phyloP scores from a whole-genome alignment of 2,329 filamentous ascomycete species.

The Phyllosticta paracitricarpa region DNA sequence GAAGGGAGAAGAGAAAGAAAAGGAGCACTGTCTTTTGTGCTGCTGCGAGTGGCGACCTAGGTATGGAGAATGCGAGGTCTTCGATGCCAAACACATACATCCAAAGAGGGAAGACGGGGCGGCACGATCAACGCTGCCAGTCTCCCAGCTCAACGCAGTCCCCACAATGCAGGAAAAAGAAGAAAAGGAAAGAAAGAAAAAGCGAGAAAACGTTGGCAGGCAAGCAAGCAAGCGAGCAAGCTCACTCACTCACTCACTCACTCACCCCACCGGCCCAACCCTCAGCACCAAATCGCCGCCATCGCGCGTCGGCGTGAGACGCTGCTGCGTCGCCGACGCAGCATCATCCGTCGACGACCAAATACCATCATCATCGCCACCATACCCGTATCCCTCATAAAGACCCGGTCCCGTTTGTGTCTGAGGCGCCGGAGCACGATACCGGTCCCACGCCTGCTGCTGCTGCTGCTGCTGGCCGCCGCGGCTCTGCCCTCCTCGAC shows the following conservation, averaged over 20 bases:
- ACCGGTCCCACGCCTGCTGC: neutral
- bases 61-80: no score
- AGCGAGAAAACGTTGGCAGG: neutral
- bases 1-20: no score
- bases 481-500: no score
- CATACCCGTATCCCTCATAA: neutral
- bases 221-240: neutral
- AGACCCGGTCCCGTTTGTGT: neutral
- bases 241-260: no score
- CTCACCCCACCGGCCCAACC: neutral
- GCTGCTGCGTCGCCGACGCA: no score
- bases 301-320: neutral
- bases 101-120: neutral
- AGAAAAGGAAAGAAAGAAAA: neutral
- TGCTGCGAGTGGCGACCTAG: no score
- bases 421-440: neutral
- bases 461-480: neutral
- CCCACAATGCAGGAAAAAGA: neutral
- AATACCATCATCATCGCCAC: neutral
- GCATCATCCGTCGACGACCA: neutral
- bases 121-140: neutral
- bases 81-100: no score
- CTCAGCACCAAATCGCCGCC: neutral
- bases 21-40: no score
- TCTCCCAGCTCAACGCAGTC: neutral